Conservation (phyloP, 108 stramenopile species). For the Stephanodiscus triporus region DNA sequence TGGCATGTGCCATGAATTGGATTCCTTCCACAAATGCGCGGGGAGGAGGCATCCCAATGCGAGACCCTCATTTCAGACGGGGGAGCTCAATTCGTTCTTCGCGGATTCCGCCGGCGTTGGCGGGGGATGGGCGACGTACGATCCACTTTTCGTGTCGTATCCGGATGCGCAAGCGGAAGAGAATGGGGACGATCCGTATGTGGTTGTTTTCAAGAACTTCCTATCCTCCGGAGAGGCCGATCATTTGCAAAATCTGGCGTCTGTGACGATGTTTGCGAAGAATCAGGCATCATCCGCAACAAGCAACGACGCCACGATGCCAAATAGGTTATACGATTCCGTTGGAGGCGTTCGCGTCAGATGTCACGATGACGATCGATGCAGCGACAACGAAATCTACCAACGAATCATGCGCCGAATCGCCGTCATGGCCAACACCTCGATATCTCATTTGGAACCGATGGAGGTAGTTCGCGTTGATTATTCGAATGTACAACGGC, state of each 20-base stretch:
- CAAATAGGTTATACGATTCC: neutral
- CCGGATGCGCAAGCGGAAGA: neutral
- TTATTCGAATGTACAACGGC: neutral
- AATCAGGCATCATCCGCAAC: constrained; percentile 3
- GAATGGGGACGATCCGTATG: constrained; percentile 35
- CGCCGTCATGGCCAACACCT: constrained; percentile 23
- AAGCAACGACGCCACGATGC: neutral
- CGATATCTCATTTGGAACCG: constrained; percentile 37
- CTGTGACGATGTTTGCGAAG: constrained; percentile 7
- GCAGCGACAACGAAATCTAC: constrained; percentile 33
- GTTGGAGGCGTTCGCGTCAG: neutral
- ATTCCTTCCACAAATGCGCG: too few species aligned
- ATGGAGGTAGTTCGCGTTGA: constrained; percentile 32
- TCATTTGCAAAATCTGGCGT: constrained; percentile 18
- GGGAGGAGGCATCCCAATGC: too few species aligned
- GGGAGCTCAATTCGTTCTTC: too few species aligned
- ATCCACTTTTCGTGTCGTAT: too few species aligned
- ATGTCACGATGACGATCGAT: constrained; percentile 15
- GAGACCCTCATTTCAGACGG: too few species aligned
- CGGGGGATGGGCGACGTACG: too few species aligned
- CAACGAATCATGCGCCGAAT: constrained; percentile 41
- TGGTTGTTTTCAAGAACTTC: constrained; percentile 39
- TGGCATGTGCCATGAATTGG: too few species aligned
- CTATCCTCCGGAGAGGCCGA: constrained; percentile 36
- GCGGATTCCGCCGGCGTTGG: too few species aligned